These are phyloP conservation scores for carrot (Daucus carota) DNA, from an alignment of 129 eudicot species.

Conservation along the genomic window DH1_v3.0 NC_030388.2:29536001-29536500, in stretches of 20 bases:
- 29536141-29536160: conserved; percentile 74
- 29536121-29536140: conserved; percentile 71
- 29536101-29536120: conserved; percentile 57
- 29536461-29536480: conserved; percentile 86
- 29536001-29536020: conserved; percentile 96
- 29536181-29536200: conserved; percentile 76
- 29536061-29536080: conserved; percentile 87
- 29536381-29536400: conserved; percentile 68
- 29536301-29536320: conserved; percentile 86
- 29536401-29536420: conserved; percentile 63
- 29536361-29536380: conserved; percentile 86
- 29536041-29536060: conserved; percentile 74
- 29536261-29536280: conserved; percentile 89
- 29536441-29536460: conserved; percentile 93
- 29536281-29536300: conserved; percentile 72
- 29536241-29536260: conserved; percentile 87
- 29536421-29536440: conserved; percentile 68
- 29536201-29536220: conserved; percentile 75
- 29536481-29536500: conserved; percentile 84
- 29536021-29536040: conserved; percentile 89
- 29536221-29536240: conserved; percentile 88
- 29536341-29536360: conserved; percentile 65
- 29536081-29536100: conserved; percentile 66
- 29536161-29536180: conserved; percentile 61
- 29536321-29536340: conserved; percentile 61